These are phyloP conservation scores for Mycena alexandri DNA, from an alignment of 768 basidiomycete genomes.

Conservation along the genomic window DNA sequence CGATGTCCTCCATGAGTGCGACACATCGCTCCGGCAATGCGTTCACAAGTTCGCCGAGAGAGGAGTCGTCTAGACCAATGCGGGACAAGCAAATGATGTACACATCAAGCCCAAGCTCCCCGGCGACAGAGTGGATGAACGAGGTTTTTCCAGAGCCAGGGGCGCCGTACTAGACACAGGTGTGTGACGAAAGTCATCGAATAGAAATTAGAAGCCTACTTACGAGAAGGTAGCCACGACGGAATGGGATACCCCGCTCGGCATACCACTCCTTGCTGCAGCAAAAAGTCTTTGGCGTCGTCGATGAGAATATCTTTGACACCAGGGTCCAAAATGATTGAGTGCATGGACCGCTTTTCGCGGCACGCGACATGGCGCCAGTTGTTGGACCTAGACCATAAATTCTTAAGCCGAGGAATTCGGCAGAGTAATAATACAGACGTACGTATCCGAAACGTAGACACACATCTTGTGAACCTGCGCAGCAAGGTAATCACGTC, in stretches of 20 bases:
- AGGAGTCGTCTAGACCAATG: slow-evolving; percentile 66
- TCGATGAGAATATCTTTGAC: slow-evolving; percentile 67
- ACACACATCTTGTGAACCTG: slow-evolving; percentile 57
- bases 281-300: slow-evolving; percentile 72
- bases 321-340: slow-evolving; percentile 72
- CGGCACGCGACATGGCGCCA: slow-evolving; percentile 67
- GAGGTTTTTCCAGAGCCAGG: slow-evolving; percentile 82
- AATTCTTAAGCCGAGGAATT: background rate
- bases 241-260: slow-evolving; percentile 76
- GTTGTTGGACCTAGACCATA: slow-evolving; percentile 42
- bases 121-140: slow-evolving; percentile 75
- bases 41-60: slow-evolving; percentile 64
- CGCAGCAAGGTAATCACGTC: slow-evolving; percentile 51
- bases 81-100: slow-evolving; percentile 75
- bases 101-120: slow-evolving; percentile 76
- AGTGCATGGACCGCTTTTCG: slow-evolving; percentile 66
- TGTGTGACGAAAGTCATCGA: slow-evolving; percentile 2
- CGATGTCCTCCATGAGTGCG: slow-evolving; percentile 81
- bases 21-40: slow-evolving; percentile 68
- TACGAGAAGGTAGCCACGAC: slow-evolving; percentile 72
- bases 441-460: slow-evolving; percentile 55
- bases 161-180: slow-evolving; percentile 63
- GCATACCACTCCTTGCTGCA: slow-evolving; percentile 71
- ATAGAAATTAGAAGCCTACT: slow-evolving; percentile 26
- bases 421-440: background rate